These are phyloP conservation scores for Aspergillus mulundensis DNA, from an alignment of 495 filamentous ascomycete genomes.

Conservation along the genomic window DNA sequence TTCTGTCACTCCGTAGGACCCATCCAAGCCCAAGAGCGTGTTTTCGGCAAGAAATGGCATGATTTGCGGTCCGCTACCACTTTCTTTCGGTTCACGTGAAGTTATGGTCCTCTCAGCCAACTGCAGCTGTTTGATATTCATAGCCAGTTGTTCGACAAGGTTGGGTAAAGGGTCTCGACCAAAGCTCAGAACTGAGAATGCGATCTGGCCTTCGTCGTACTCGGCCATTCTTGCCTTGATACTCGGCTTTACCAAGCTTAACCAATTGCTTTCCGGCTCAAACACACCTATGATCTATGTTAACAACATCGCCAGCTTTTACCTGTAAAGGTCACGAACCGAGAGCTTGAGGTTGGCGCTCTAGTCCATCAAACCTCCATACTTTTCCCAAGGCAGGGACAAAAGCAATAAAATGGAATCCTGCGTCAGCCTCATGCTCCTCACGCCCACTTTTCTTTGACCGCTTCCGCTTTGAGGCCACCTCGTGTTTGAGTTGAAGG, in stretches of 20 bases:
- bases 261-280: slow-evolving; percentile 41
- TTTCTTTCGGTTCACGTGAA: background rate
- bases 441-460: slow-evolving; percentile 32
- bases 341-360: slow-evolving; percentile 65
- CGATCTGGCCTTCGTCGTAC: slow-evolving; percentile 51
- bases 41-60: slow-evolving; percentile 10
- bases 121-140: slow-evolving; percentile 42
- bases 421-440: slow-evolving; percentile 46
- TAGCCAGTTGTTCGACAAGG: slow-evolving; percentile 38
- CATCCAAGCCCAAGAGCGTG: slow-evolving; percentile 31
- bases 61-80: background rate
- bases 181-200: slow-evolving; percentile 55
- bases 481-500: slow-evolving; percentile 60
- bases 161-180: slow-evolving; percentile 48
- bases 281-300: slow-evolving; percentile 27
- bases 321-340: slow-evolving; percentile 43
- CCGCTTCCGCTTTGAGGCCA: slow-evolving; percentile 41
- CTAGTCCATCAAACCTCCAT: slow-evolving; percentile 89
- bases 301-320: background rate
- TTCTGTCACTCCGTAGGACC: slow-evolving; percentile 31
- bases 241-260: slow-evolving; percentile 42
- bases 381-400: slow-evolving; percentile 70
- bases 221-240: slow-evolving; percentile 49
- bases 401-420: slow-evolving; percentile 87
- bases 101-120: slow-evolving; percentile 32